Conservation (phyloP, 1,139 yeast genomes). For the Sugiyamaella sp. region DNA sequence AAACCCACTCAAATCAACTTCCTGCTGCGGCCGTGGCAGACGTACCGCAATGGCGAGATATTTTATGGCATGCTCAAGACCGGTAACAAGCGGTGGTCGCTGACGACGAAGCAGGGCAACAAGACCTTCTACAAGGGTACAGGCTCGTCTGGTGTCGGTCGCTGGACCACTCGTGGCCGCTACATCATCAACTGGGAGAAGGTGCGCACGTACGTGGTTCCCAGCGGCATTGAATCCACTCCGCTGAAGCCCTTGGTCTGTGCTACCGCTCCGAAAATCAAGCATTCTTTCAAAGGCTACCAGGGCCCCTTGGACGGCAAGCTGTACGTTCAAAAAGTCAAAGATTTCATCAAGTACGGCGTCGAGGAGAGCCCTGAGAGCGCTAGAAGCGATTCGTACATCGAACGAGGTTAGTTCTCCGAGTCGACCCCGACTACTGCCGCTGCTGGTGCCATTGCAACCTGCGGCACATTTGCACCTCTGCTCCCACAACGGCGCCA, state of each 20-base stretch:
- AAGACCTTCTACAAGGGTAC: constrained; percentile 95
- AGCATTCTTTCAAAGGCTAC: constrained; percentile 71
- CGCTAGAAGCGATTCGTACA: constrained; percentile 23
- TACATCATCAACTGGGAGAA: constrained; percentile 80
- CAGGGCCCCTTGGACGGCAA: constrained; percentile 73
- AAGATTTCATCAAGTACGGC: constrained; percentile 78
- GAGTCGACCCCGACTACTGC: not conserved
- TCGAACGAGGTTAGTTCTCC: constrained; percentile 40
- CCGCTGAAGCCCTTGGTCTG: constrained; percentile 75
- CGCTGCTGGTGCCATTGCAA: not conserved
- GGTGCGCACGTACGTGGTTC: constrained; percentile 90
- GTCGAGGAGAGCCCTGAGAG: constrained; percentile 42
- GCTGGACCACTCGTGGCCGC: constrained; percentile 69
- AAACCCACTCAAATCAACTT: constrained; percentile 41
- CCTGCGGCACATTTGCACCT: not conserved
- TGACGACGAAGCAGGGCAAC: constrained; percentile 93
- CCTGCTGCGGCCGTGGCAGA: constrained; percentile 85
- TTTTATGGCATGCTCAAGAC: constrained; percentile 78
- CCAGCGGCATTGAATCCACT: constrained; percentile 48
- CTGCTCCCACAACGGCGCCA: not conserved
- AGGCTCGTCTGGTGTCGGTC: constrained; percentile 91
- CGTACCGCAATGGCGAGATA: constrained; percentile 73
- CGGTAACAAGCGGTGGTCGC: constrained; percentile 82
- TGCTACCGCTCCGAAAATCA: constrained; percentile 68
- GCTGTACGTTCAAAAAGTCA: constrained; percentile 70